Conservation (phyloP, 2,329 filamentous ascomycete genomes). For the Neoscytalidium dimidiatum region DNA sequence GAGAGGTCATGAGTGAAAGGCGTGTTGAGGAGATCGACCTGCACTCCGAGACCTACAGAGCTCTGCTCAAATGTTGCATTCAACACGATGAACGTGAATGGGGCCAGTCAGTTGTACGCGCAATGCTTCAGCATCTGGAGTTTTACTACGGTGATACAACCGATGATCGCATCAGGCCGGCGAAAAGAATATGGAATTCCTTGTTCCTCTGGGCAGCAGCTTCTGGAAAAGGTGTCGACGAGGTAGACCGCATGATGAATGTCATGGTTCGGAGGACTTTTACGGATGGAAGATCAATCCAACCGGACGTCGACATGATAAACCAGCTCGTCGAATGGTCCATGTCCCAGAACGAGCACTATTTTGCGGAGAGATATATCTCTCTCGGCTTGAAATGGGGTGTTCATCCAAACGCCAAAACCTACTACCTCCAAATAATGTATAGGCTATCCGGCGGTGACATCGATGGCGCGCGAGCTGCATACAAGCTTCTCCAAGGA, state of each 20-base stretch:
- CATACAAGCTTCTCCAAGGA: constrained; percentile 64
- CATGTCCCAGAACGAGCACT: constrained; percentile 67
- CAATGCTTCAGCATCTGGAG: constrained; percentile 12
- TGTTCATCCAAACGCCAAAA: constrained; percentile 68
- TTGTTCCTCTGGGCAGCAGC: constrained; percentile 75
- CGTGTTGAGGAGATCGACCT: background rate
- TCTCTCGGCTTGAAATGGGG: constrained; percentile 65
- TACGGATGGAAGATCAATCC: constrained; percentile 46
- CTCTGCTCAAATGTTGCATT: constrained; percentile 4
- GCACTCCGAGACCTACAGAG: background rate
- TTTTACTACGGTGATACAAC: background rate
- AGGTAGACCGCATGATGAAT: constrained; percentile 71
- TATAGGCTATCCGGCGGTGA: constrained; percentile 75
- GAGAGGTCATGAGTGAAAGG: constrained; percentile 51
- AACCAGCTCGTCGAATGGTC: constrained; percentile 76
- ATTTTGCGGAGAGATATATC: constrained; percentile 73
- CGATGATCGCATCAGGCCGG: background rate
- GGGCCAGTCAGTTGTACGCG: constrained; percentile 8
- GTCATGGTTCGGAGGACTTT: constrained; percentile 60
- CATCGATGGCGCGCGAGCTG: constrained; percentile 66
- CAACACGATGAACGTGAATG: constrained; percentile 3
- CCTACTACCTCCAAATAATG: constrained; percentile 73
- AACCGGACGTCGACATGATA: constrained; percentile 70
- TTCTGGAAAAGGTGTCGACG: constrained; percentile 69
- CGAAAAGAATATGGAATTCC: constrained; percentile 60